Evolutionary conservation across 2,329 filamentous ascomycete species (phyloP), one percentile per base, ranked within the genome.

Genomic region (Cadophora luteo-olivacea): DNA sequence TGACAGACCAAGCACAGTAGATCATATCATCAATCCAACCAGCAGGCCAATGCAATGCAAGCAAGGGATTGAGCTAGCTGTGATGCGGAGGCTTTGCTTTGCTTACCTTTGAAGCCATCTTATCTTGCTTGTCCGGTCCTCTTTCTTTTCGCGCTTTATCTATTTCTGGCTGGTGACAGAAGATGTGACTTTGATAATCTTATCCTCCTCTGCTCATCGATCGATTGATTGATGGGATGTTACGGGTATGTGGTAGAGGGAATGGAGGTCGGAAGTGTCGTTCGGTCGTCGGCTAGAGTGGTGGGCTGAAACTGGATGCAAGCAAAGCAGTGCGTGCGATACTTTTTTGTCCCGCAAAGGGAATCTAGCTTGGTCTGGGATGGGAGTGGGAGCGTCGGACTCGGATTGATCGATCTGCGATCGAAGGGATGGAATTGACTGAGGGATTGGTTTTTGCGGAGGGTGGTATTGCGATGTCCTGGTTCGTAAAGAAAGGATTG

Each of bases 61-160:
- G 7, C n/a, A 24, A 32, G 29, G 14, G 25, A 4, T n/a, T 33
- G 16, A 32, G 32, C 36, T 8, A 36, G n/a, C n/a, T 25, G 22
- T 52, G 64, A 33, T 38, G 33, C 36, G 25, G 16, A 60, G n/a
- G 32, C 4, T 32, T 22, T 19, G 25, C 52, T n/a, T 22, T 45
- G 67, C 73, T 70, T 73, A 80, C 79, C 76, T 80, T 80, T 67
- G 79, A 80, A 67, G 79, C 78, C 79, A 80, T 80, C 66, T 75
- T 71, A 58, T 38, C 55, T 36, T 61, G 63, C 52, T 45, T 45
- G 12, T 45, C 41, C 2, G 41, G 14, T 45, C 51, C 65, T 38
- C 29, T 69, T 57, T 64, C 57, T 58, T 66, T 64, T 64, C 61
- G 38, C 57, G 61, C 29, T 65, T 70, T 69, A 69, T 70, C 64